phyloP scores from a whole-genome alignment of 306 rosid genomes.

The Malus sieversii region DNA sequence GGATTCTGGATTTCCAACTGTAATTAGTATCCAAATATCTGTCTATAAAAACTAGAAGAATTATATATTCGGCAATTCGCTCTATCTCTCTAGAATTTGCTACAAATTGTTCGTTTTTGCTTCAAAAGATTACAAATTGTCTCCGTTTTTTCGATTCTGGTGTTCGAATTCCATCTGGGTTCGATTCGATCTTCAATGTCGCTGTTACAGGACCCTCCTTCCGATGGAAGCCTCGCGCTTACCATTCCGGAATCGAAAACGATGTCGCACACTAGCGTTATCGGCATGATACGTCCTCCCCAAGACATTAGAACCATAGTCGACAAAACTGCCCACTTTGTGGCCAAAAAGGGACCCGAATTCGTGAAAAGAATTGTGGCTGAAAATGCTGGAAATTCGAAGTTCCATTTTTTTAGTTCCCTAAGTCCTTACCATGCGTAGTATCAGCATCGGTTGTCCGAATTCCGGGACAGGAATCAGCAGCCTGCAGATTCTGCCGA shows the following conservation, averaged over 20 bases:
- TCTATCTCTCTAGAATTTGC: no score
- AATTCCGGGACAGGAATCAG: slow-evolving; percentile 69
- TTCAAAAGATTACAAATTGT: no score
- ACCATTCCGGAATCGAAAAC: slow-evolving; percentile 46
- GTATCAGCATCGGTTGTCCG: slow-evolving; percentile 82
- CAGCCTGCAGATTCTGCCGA: slow-evolving; percentile 39
- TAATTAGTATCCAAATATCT: no score
- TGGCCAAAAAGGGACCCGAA: slow-evolving; percentile 82
- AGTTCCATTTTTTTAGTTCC: slow-evolving; percentile 62
- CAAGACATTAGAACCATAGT: slow-evolving; percentile 80
- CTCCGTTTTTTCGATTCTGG: background rate
- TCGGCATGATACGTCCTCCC: slow-evolving; percentile 92
- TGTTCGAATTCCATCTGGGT: background rate
- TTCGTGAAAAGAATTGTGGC: slow-evolving; percentile 85
- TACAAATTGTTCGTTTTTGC: no score
- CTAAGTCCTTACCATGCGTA: slow-evolving; percentile 84
- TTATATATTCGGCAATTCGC: no score
- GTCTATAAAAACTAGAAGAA: no score
- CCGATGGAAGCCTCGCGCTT: slow-evolving; percentile 58
- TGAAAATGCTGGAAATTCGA: slow-evolving; percentile 62
- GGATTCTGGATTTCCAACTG: no score
- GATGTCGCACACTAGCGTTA: slow-evolving; percentile 72
- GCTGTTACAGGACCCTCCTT: slow-evolving; percentile 79
- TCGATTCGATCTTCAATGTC: slow-evolving; percentile 3
- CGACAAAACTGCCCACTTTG: slow-evolving; percentile 87